Base-by-base conservation (phyloP, 352 stramenopile species). In the Thalassiosira hispida region DNA sequence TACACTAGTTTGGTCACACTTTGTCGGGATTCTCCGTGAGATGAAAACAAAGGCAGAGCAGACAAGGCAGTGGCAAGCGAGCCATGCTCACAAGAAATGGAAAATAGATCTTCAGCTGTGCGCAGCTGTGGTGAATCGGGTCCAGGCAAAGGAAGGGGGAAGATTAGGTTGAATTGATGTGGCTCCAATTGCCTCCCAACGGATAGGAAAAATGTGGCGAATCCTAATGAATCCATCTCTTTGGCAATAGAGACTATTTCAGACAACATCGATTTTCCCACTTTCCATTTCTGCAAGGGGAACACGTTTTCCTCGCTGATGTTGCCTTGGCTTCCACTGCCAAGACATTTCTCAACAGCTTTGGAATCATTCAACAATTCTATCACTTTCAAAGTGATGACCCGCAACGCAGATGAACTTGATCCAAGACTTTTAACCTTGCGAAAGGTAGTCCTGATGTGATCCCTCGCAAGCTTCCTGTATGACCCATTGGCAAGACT, bases 341-440 rank as follows among this genome's bases (percentile, higher is more conserved):
- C 25, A 8, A 18, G 18, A 69, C 12, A 59, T 18, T 59, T 33
- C 27, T 7, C 22, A 47, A 12, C 27, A 35, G 27, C 51, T 76
- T 64, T 64, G 22, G 47, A 62, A 38, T 64, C 44, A 29, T 61
- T 65, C 29, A 83, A 77, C 35, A 86, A 11, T 0, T 83, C 78
- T 66, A 86, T 68, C 20, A 79, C 56, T 73, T 83, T 82, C 46
- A 86, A 82, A 56, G 62, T 67, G 20, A 86, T 83, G 14, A 81
- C 57, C 23, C 78, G 51, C 52, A 86, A 57, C 53, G 65, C 53
- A 76, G 66, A 73, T 38, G 69, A 57, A 49, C 33, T 62, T 47
- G 73, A 77, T 62, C 69, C 61, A 22, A 65, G 20, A 40, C 63
- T 56, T 61, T 73, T 51, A n/a, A 59, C 20, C 35, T 72, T 46